Evolutionary conservation across 2,329 filamentous ascomycete species (phyloP).

Genomic region (Hypoxylon sp.): DNA sequence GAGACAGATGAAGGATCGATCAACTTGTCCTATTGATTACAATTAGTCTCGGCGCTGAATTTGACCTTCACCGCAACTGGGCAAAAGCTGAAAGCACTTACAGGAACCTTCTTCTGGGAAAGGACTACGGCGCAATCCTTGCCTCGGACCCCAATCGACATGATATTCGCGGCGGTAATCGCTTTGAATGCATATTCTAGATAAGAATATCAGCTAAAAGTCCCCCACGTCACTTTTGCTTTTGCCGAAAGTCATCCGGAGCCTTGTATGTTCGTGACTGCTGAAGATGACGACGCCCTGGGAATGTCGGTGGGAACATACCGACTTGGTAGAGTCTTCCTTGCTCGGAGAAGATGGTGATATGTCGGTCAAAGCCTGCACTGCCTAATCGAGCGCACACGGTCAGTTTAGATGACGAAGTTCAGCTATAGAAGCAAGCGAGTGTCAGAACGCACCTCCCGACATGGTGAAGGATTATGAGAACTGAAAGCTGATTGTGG

Average conservation of each 20-base stretch:
- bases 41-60: slow-evolving; percentile 52
- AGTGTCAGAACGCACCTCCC: slow-evolving; percentile 53
- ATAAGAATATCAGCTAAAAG: slow-evolving; percentile 45
- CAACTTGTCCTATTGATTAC: slow-evolving; percentile 84
- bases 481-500: slow-evolving; percentile 22
- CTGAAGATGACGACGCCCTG: slow-evolving; percentile 32
- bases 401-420: slow-evolving; percentile 46
- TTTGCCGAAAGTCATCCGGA: slow-evolving; percentile 18
- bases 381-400: slow-evolving; percentile 66
- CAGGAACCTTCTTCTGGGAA: slow-evolving; percentile 99
- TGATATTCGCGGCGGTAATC: slow-evolving; percentile 99
- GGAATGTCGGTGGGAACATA: slow-evolving; percentile 65
- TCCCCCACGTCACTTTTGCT: slow-evolving; percentile 34
- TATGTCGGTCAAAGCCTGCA: slow-evolving; percentile 97
- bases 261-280: slow-evolving; percentile 12
- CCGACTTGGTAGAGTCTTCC: slow-evolving; percentile 99
- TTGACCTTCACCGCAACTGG: slow-evolving; percentile 30
- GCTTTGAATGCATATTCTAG: slow-evolving; percentile 99
- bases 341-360: slow-evolving; percentile 99
- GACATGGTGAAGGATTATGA: slow-evolving; percentile 62
- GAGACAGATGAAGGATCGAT: slow-evolving; percentile 98
- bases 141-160: slow-evolving; percentile 93
- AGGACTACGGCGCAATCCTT: slow-evolving; percentile 98
- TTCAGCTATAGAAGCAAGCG: slow-evolving; percentile 33
- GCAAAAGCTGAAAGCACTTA: slow-evolving; percentile 65